Evolutionary conservation across 2,329 filamentous ascomycete genomes (phyloP).

Genomic region (Monosporascus sp.): DNA sequence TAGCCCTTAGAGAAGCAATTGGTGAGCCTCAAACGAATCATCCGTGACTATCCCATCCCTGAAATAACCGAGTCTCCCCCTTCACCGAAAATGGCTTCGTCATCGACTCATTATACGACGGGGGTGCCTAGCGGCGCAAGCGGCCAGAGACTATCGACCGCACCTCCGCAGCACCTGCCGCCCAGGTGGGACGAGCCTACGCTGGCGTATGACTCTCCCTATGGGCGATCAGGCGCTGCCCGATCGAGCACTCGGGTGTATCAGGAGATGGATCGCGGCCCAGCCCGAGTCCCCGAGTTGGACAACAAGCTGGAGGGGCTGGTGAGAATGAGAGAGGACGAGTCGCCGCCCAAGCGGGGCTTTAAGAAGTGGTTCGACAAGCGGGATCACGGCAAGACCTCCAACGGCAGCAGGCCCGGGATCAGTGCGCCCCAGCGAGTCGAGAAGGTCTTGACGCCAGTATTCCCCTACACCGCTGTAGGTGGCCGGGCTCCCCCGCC

Average conservation of each 20-base stretch:
- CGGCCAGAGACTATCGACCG: neutral
- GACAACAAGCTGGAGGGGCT: constrained; percentile 1
- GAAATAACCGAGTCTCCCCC: neutral
- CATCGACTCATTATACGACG: constrained; percentile 4
- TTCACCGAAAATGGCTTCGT: neutral
- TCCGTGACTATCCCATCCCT: neutral
- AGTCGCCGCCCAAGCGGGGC: constrained; percentile 3
- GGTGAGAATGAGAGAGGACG: neutral
- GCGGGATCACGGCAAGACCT: neutral
- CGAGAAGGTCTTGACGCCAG: neutral
- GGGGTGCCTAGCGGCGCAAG: neutral
- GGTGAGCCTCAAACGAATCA: neutral
- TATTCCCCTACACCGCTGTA: neutral
- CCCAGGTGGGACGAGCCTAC: constrained; percentile 6
- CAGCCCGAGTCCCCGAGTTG: neutral
- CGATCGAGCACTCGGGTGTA: neutral
- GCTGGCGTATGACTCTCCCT: constrained; percentile 11
- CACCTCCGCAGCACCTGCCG: neutral
- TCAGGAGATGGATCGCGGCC: constrained; percentile 3
- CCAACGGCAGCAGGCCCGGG: neutral
- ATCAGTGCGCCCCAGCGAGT: constrained; percentile 8
- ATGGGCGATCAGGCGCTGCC: neutral
- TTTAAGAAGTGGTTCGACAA: constrained; percentile 6
- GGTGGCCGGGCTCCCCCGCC: neutral
- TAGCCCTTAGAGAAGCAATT: neutral